Evolutionary conservation across 192 early-diverging fungal genomes (phyloP), one percentile per base, ranked within the genome.

Genomic region (Piromyces finnis): DNA sequence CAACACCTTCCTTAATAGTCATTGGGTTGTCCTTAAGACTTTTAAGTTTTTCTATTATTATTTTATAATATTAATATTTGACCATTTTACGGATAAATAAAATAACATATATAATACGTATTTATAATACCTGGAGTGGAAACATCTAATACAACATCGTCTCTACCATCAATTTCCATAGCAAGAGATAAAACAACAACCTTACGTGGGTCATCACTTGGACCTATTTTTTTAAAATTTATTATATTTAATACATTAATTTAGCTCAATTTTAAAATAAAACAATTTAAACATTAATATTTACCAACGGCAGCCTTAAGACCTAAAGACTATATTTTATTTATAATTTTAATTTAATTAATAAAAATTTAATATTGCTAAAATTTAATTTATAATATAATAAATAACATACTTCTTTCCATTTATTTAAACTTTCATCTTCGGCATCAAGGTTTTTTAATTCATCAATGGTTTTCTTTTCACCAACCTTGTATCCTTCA

Each of bases 1-100:
- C 93, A 39, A 92, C 90, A 81, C 97, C 96, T 85, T 97, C 96
- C 89, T 99, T 99, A 88, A 99, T 98, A 22, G 90, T 90, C 83
- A 99, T 91, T 11, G 90, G 88, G 39, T 87, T 90, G 51, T 87
- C 84, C 83, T 93, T 93, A 83, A 96, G 88, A 59, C 86, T 83
- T n/a, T 88, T 86, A 78, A 94, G 88, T 78, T 87, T 91, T 78
- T 83, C 92, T 90, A 9, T 32, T 6, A 32, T 32, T n/a, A n/a
- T n/a, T n/a, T n/a, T n/a, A n/a, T 59, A 13, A 81, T 22, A 59
- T 26, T 30, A 13, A 15, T n/a, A 81, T 17, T n/a, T n/a, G n/a
- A n/a, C n/a, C n/a, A n/a, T n/a, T n/a, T n/a, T n/a, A n/a, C n/a
- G n/a, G n/a, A n/a, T n/a, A n/a, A n/a, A n/a, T n/a, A n/a, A n/a